Evolutionary conservation across 148 eudicot genomes (phyloP).

Genomic region (Persicaria tinctoria): DNA sequence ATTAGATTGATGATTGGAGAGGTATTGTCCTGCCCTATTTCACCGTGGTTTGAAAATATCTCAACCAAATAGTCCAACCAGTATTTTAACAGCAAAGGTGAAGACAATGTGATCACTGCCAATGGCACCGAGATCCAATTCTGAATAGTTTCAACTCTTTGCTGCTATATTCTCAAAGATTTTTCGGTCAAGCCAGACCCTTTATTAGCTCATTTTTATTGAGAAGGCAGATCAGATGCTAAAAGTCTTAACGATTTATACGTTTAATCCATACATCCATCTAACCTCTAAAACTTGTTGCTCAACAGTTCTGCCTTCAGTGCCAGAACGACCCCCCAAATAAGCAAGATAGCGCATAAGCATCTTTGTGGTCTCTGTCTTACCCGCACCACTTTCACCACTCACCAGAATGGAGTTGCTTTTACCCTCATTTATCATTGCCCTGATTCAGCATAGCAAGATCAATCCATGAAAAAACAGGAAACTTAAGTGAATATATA

Average conservation of each 20-base stretch:
- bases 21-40: not conserved
- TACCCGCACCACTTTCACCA: slow-evolving; percentile 98
- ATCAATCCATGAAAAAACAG: slow-evolving; percentile 2
- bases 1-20: not conserved
- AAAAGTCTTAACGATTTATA: not conserved
- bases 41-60: not conserved
- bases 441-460: slow-evolving; percentile 40
- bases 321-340: slow-evolving; percentile 80
- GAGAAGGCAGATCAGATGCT: slow-evolving; percentile 10
- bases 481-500: not conserved
- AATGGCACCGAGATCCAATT: not conserved
- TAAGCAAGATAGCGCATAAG: slow-evolving; percentile 94
- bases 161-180: slow-evolving; percentile 1
- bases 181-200: not conserved
- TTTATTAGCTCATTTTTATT: not conserved
- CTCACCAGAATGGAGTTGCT: slow-evolving; percentile 88
- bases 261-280: not conserved
- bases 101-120: not conserved
- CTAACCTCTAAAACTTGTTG: slow-evolving; percentile 94
- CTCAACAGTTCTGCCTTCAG: slow-evolving; percentile 90
- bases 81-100: not conserved
- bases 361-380: slow-evolving; percentile 95
- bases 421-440: slow-evolving; percentile 81
- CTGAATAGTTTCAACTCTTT: not conserved
- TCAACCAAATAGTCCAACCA: not conserved